Base-by-base conservation (phyloP, 2,329 filamentous ascomycete genomes). In the Fusarium graminum region DNA sequence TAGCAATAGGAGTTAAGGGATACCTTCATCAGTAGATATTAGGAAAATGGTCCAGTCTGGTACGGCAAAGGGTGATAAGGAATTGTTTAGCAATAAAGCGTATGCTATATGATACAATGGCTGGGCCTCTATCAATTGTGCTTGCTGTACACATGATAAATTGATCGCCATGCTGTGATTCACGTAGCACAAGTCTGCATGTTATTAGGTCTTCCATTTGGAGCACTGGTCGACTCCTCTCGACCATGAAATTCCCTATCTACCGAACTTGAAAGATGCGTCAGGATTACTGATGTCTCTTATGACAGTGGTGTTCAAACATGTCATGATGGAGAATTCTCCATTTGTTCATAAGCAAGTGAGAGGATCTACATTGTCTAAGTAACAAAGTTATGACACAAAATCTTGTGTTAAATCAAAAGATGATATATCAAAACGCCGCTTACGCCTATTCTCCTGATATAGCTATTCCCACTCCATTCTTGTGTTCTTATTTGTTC, bases 361-460 rank as follows among this genome's bases (percentile, higher is more conserved):
- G 41, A 51, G 40, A 58, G 50, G 36, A 45, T 71, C 60, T 64
- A 67, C 41, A 39, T n/a, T 58, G 30, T 46, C 65, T 54, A 29
- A 36, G 19, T 28, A 32, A 14, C 32, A 11, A 16, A 38, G 25
- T 14, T 45, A 46, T 40, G 47, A 46, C 22, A 45, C 16, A 54
- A 29, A 16, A 47, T 30, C 25, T 47, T 14, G 36, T n/a, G 41
- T 29, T 19, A 19, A 45, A 28, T 6, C 14, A 46, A 54, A 57
- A 8, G 44, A 25, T 38, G 25, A 12, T 26, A 26, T 43, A 51
- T 29, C 50, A 61, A 47, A 70, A 70, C 70, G 63, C 70, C 68
- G 19, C 46, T 32, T 42, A 67, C 70, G 67, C 70, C 70, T 17
- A 45, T 50, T 60, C 58, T 50, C 65, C 58, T 46, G 36, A 56